Evolutionary conservation across 163 green algal genomes (phyloP).

Genomic region (Scenedesmus sp.): DNA sequence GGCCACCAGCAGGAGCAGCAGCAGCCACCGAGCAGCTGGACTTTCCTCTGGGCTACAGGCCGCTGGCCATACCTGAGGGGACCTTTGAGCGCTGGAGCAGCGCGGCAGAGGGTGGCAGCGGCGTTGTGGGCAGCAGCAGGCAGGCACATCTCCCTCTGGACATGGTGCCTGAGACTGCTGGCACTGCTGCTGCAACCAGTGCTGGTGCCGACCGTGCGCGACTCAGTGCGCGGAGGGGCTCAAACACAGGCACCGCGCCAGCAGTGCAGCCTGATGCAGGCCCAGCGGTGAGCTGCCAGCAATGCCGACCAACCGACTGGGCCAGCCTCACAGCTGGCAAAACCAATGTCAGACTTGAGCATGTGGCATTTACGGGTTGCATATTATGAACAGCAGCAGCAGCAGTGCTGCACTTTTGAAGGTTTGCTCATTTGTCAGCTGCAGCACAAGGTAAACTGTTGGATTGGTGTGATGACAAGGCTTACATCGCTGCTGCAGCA

Average conservation of each 20-base stretch:
- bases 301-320: no score
- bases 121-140: neutral
- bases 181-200: neutral
- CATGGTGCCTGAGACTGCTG: neutral
- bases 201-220: neutral
- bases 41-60: neutral
- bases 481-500: no score
- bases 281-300: neutral
- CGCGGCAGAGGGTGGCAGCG: neutral
- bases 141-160: neutral
- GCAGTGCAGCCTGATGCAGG: neutral
- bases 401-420: no score
- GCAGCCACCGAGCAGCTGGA: neutral
- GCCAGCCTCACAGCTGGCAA: no score
- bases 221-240: neutral
- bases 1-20: neutral
- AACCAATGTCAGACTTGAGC: no score
- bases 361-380: no score
- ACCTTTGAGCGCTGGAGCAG: constrained; percentile 40
- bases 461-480: no score
- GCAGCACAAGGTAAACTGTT: neutral
- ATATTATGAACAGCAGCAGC: no score
- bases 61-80: constrained; percentile 29
- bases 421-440: no score
- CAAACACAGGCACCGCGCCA: neutral